phyloP scores from a whole-genome alignment of 371 early-diverging fungal species.

The Zychaea mexicana region DNA sequence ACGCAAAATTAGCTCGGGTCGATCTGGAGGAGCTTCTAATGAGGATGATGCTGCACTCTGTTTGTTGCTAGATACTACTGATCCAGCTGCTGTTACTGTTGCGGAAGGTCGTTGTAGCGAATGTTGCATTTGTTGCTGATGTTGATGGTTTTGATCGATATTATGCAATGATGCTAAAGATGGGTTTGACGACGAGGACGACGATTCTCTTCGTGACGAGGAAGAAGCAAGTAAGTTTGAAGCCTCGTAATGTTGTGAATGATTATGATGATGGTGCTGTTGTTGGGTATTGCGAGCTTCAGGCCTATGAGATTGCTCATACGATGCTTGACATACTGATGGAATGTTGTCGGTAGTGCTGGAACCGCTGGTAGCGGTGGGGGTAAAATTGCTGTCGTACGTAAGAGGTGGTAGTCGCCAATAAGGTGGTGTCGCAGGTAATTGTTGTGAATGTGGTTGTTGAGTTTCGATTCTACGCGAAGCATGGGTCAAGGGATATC shows the following conservation, averaged over 20 bases:
- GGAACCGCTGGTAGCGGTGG: too few relatives aligned
- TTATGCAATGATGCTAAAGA: not conserved
- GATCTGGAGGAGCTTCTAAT: constrained; percentile 13
- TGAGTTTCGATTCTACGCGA: not conserved
- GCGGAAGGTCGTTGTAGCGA: too few relatives aligned
- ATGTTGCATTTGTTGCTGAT: too few relatives aligned
- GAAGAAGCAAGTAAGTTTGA: not conserved
- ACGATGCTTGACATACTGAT: not conserved
- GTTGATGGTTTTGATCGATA: too few relatives aligned
- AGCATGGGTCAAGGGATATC: not conserved
- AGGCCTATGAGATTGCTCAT: not conserved
- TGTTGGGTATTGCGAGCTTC: not conserved
- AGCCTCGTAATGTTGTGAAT: not conserved
- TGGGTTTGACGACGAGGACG: not conserved
- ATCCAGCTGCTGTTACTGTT: too few relatives aligned
- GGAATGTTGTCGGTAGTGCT: too few relatives aligned
- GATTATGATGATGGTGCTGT: not conserved
- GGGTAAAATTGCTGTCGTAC: not conserved
- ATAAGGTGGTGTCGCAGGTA: not conserved
- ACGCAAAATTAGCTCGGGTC: constrained; percentile 12
- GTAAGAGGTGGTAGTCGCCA: not conserved
- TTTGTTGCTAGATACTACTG: not conserved
- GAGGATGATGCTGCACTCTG: constrained; percentile 9
- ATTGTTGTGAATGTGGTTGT: not conserved
- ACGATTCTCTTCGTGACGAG: too few relatives aligned